Percentiles rank a stretch among this genome's conserved stretches.
Evolutionary conservation across 495 filamentous ascomycete species (phyloP).

Genomic region (Penicillium cosmopolitanum): DNA sequence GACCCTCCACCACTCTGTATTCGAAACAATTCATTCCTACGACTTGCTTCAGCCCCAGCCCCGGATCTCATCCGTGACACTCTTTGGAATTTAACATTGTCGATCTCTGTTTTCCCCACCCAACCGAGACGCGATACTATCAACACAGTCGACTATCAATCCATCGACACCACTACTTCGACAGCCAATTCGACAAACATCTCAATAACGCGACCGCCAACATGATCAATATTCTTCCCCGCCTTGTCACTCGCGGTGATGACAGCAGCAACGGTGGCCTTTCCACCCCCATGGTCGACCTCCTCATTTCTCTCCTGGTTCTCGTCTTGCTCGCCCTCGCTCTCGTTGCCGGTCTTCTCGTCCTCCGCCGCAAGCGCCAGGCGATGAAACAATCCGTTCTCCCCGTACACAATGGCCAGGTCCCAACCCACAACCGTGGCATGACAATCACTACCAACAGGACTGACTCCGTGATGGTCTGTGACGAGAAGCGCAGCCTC

Average conservation of each 20-base stretch:
- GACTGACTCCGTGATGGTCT: constrained; percentile 69
- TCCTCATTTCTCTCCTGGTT: constrained; percentile 78
- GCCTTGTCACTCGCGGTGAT: constrained; percentile 55
- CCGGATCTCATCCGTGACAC: constrained; percentile 28
- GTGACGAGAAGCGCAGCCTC: constrained; percentile 72
- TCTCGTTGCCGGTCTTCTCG: constrained; percentile 66
- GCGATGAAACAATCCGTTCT: constrained; percentile 53
- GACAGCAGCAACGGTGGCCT: constrained; percentile 43
- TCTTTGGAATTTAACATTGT: constrained; percentile 23
- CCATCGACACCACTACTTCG: background rate
- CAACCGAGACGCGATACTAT: constrained; percentile 7
- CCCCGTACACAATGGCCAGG: constrained; percentile 60
- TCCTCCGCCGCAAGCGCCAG: constrained; percentile 69
- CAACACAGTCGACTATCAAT: background rate
- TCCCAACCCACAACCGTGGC: constrained; percentile 63
- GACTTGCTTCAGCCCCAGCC: constrained; percentile 11
- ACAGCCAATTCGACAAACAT: constrained; percentile 24
- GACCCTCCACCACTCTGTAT: no score
- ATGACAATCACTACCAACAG: constrained; percentile 64
- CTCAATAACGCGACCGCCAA: constrained; percentile 15
- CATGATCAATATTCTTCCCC: constrained; percentile 52
- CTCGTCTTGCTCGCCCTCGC: constrained; percentile 70
- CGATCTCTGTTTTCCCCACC: constrained; percentile 22
- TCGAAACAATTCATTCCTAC: constrained; percentile 18
- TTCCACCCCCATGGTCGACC: constrained; percentile 64